phyloP scores from a whole-genome alignment of 2,329 filamentous ascomycete species.

The Sporothrix euskadiensis region DNA sequence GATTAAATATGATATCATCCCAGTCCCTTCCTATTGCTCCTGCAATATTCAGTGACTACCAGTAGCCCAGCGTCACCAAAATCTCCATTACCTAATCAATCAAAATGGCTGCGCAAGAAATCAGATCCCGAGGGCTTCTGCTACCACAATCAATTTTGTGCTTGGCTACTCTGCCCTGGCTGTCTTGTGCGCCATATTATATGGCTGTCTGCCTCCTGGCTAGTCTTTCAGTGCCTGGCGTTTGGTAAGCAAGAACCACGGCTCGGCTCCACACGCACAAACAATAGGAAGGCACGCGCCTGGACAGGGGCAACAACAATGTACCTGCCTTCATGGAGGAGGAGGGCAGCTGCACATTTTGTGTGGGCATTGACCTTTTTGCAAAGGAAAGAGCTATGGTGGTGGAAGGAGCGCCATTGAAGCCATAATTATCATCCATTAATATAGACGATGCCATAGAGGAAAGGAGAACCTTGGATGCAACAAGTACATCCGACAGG shows the following conservation, averaged over 20 bases:
- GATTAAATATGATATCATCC: neutral
- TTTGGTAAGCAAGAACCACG: neutral
- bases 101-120: neutral
- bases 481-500: too few species aligned
- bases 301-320: neutral
- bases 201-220: neutral
- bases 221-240: neutral
- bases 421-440: neutral
- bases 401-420: too few species aligned
- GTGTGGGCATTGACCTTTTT: neutral
- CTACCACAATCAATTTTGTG: neutral
- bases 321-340: neutral
- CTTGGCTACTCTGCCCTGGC: neutral
- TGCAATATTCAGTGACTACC: neutral
- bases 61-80: neutral
- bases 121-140: neutral
- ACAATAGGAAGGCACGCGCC: slow-evolving; percentile 11
- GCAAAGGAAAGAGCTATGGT: neutral
- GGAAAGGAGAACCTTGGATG: too few species aligned
- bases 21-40: neutral
- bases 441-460: neutral
- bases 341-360: neutral
- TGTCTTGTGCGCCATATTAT: neutral
- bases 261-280: neutral
- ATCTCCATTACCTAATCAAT: neutral